A percentile compares a stretch with the other conserved stretches of the same genome.
Conservation (phyloP, 2,329 filamentous ascomycete genomes). For the Aschersonia sp. region DNA sequence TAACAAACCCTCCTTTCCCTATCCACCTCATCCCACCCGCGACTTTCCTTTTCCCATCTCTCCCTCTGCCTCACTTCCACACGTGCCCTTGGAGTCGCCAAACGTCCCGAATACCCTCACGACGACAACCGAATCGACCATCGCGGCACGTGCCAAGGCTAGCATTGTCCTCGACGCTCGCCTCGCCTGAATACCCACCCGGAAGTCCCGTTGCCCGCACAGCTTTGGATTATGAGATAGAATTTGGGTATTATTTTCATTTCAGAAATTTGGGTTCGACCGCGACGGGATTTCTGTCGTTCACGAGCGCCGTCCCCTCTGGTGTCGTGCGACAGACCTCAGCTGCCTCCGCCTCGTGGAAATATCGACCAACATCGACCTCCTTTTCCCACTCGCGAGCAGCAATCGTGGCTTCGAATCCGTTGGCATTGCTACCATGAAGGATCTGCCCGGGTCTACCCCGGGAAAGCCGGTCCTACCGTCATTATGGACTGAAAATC, state of each 20-base stretch:
- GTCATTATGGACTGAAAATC: conserved; percentile 23
- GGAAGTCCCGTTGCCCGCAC: conserved; percentile 3
- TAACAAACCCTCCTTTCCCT: neutral
- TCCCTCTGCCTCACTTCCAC: conserved; percentile 2
- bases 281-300: conserved; percentile 4
- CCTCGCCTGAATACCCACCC: neutral
- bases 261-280: conserved; percentile 10
- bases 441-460: conserved; percentile 20
- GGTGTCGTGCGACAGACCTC: conserved; percentile 1
- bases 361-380: conserved; percentile 4
- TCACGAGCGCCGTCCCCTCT: neutral
- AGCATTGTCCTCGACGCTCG: conserved; percentile 1
- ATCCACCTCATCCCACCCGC: neutral
- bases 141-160: conserved; percentile 4
- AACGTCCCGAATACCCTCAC: neutral
- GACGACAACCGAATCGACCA: conserved; percentile 1
- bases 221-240: conserved; percentile 20
- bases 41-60: conserved; percentile 1
- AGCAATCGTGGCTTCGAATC: conserved; percentile 5
- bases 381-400: conserved; percentile 3
- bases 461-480: conserved; percentile 26
- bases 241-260: conserved; percentile 17
- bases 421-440: conserved; percentile 16
- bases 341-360: conserved; percentile 2
- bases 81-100: conserved; percentile 3